Evolutionary conservation across 164 flowering plant genomes (phyloP), one percentile per base, ranked within the genome.

Genomic region (Amborella trichopoda): DNA sequence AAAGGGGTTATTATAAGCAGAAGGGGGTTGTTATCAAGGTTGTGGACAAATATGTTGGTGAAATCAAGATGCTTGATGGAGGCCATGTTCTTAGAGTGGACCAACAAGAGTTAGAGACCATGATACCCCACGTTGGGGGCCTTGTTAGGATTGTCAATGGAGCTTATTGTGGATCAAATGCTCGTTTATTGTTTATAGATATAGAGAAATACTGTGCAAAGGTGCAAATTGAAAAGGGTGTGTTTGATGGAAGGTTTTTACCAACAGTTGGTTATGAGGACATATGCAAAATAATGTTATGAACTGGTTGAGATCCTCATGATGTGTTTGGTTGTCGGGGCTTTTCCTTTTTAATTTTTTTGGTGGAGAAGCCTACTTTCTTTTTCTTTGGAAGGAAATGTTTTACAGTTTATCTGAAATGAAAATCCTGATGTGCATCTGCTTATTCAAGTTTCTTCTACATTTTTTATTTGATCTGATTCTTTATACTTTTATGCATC

Each of bases 71-170:
- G 86, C 64, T 81, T 41, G 82, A 82, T 21, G 75, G 44, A 52
- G 80, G 80, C 59, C 93, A 88, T 63, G 68, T 81, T 11, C 61
- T 88, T 44, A 77, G 94, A 40, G 74, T 84, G 52, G 97, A 84
- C 69, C 97, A 84, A 50, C 79, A 70, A 24, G 97, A 88, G 73
- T 77, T 88, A 2, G 94, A 88, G 65, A 84, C 97, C 0, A 93
- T 88, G 56, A 71, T 88, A 64, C 97, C 97, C 0, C 93, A 84
- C 25, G 78, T 84, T 28, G 97, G 93, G 8, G 77, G 89, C 14
- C 62, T 75, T 28, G 78, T 88, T 28, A 76, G 57, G 70, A 76
- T 84, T 16, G 94, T 88, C 28, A 88, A 88, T 65, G 94, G 97
- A 26, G 97, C 97, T 12, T 88, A 88, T 51, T 75, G 87, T 17